Base-by-base conservation (phyloP, 768 basidiomycete genomes). In the Holtermannia corniformis region DNA sequence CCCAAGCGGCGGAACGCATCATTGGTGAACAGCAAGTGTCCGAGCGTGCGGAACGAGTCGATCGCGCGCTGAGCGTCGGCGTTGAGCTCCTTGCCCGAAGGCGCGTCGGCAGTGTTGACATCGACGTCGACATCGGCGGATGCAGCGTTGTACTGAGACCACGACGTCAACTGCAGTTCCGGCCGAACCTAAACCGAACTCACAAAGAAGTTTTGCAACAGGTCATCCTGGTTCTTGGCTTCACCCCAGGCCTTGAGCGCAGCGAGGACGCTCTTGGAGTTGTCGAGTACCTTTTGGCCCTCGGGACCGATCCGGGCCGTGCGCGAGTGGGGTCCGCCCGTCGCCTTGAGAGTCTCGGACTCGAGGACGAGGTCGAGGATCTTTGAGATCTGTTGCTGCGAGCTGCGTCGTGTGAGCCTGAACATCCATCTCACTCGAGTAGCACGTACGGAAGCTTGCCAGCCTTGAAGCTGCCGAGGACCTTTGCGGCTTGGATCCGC, bases 221-320 rank as follows among this genome's bases (percentile, higher is more conserved):
- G 37, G 54, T 71, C 67, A 53, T 71, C 62, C 47, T 57, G 61
- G 58, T 74, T 75, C 69, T 75, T 75, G 45, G 63, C 70, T 27
- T 74, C 59, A 28, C 70, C 72, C 62, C 74, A 69, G 0, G 61
- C 48, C 32, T 67, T 65, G 51, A 67, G 32, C 13, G 68, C 60
- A 44, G 57, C 52, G 20, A 75, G 43, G 16, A 74, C 73, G 14
- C 47, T 54, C 28, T 72, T 62, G 55, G 60, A 43, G 20, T 69
- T 58, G n/a, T 68, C 56, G 27, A 74, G 55, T 24, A 75, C 65
- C 27, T 67, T 50, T 40, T 66, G 60, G 3, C 75, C 75, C 22
- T 71, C 63, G 2, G 54, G 44, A 13, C 66, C 66, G 5, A 73
- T 57, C 28, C 71, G 46, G 0, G 70, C 72, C n/a, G 71, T 68